Conservation (phyloP, 495 filamentous ascomycete species). For the Cairneyella variabilis region DNA sequence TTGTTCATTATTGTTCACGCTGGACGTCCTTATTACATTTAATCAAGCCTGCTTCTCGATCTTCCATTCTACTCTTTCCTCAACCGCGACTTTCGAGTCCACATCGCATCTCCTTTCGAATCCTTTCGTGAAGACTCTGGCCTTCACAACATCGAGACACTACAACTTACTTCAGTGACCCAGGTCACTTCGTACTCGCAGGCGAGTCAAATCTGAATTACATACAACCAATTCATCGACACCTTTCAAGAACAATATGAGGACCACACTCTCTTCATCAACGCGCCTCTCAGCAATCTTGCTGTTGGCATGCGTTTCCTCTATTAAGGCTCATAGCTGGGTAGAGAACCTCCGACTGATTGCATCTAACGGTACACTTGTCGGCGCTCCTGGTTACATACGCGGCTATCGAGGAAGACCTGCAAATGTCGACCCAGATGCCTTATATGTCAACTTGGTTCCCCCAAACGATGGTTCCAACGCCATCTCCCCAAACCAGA, state of each 20-base stretch:
- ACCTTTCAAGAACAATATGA: conserved; percentile 11
- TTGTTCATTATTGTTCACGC: conserved; percentile 20
- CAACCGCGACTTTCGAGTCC: neutral
- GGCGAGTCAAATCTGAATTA: conserved; percentile 4
- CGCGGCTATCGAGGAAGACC: conserved; percentile 56
- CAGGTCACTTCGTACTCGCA: conserved; percentile 11
- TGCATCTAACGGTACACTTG: conserved; percentile 67
- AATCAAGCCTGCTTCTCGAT: conserved; percentile 3
- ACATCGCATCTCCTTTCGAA: neutral
- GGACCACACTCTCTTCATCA: neutral
- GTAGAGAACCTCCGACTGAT: conserved; percentile 69
- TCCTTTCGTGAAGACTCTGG: neutral
- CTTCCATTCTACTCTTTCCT: neutral
- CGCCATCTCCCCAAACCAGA: conserved; percentile 32
- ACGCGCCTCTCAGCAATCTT: neutral
- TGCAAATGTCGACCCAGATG: conserved; percentile 44
- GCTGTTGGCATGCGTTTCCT: conserved; percentile 3
- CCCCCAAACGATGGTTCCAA: conserved; percentile 41
- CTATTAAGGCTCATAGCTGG: conserved; percentile 45
- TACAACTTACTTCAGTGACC: neutral
- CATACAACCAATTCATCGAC: neutral
- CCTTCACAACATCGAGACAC: neutral
- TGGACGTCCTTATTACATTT: conserved; percentile 19
- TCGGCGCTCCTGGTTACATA: conserved; percentile 62
- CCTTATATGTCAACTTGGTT: conserved; percentile 46